phyloP scores from a whole-genome alignment of 768 basidiomycete species.

The Pisolithus tinctorius region DNA sequence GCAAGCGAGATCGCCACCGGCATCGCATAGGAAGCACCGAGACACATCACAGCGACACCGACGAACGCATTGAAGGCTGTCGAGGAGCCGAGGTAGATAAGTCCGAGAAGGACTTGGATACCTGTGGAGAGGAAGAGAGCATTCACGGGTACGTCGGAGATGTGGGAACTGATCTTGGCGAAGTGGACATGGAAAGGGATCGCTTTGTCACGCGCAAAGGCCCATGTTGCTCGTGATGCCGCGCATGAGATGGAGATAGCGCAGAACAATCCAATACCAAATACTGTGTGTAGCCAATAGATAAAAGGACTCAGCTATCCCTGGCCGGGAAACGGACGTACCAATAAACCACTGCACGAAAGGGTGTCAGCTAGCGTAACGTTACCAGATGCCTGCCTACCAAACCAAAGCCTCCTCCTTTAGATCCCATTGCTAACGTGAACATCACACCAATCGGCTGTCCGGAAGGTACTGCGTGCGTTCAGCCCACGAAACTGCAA shows the following conservation, averaged over 20 bases:
- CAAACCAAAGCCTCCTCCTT: conserved; percentile 56
- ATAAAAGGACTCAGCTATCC: too few species aligned
- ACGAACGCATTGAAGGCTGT: conserved; percentile 66
- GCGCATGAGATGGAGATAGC: conserved; percentile 61
- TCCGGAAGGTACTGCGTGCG: conserved; percentile 41
- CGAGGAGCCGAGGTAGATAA: conserved; percentile 56
- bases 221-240: conserved; percentile 65
- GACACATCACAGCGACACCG: conserved; percentile 59
- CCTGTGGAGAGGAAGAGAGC: conserved; percentile 52
- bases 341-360: conserved; percentile 35
- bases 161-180: conserved; percentile 34
- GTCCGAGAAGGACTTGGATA: conserved; percentile 53
- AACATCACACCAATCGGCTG: conserved; percentile 63
- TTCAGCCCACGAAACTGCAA: conserved; percentile 2
- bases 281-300: conserved; percentile 28
- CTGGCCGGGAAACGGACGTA: conserved; percentile 15
- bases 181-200: conserved; percentile 49
- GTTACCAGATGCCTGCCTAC: conserved; percentile 26
- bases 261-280: conserved; percentile 53
- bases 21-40: conserved; percentile 58
- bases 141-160: conserved; percentile 49
- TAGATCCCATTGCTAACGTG: conserved; percentile 54
- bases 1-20: conserved; percentile 49
- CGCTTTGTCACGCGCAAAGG: conserved; percentile 61
- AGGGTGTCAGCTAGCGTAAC: not conserved